Percentiles rank a stretch among this genome's conserved stretches.
These are phyloP conservation scores for Ensete glaucum DNA, from an alignment of 176 grass and related monocot genomes.

Conservation along the genomic window DNA sequence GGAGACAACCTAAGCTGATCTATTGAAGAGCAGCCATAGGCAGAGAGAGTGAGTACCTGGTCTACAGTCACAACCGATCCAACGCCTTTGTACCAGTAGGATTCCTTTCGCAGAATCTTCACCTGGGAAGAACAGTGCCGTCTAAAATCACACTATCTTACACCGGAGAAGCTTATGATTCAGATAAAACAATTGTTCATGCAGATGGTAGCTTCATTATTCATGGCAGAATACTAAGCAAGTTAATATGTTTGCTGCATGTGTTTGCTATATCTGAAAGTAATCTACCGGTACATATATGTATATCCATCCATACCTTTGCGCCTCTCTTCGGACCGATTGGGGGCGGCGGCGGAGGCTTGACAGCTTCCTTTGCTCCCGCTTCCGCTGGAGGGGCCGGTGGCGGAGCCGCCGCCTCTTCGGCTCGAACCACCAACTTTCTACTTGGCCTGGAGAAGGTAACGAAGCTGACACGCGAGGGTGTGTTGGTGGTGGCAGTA, in stretches of 20 bases:
- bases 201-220: too few relatives aligned
- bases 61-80: constrained; percentile 11
- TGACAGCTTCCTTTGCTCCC: constrained; percentile 32
- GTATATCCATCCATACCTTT: constrained; percentile 27
- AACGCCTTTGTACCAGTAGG: constrained; percentile 9
- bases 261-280: too few relatives aligned
- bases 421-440: constrained; percentile 51
- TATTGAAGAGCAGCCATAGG: neutral
- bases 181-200: too few relatives aligned
- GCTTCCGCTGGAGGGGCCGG: neutral
- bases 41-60: neutral
- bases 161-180: too few relatives aligned
- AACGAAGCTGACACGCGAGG: constrained; percentile 35
- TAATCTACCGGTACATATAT: neutral
- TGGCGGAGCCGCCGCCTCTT: constrained; percentile 33
- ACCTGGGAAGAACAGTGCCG: neutral
- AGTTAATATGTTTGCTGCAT: too few relatives aligned
- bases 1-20: too few relatives aligned
- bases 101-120: constrained; percentile 7
- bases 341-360: constrained; percentile 53
- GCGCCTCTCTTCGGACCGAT: constrained; percentile 77
- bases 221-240: too few relatives aligned
- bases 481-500: constrained; percentile 11
- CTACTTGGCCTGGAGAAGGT: constrained; percentile 24
- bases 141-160: too few relatives aligned